These are phyloP conservation scores for Suillus brevipes DNA, from an alignment of 768 basidiomycete genomes.

Conservation along the genomic window DNA sequence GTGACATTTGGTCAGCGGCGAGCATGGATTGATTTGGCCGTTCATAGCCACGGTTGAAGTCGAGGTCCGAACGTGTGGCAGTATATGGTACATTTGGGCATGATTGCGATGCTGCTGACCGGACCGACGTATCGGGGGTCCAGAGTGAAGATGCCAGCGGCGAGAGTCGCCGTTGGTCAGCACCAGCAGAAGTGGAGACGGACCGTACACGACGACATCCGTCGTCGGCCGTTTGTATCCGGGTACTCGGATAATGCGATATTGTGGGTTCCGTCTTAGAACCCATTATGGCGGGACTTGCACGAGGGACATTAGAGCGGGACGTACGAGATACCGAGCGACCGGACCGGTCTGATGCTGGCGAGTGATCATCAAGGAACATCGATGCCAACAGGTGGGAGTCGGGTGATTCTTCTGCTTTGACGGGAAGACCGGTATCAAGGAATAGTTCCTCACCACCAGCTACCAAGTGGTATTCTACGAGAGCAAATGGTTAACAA, in stretches of 20 bases:
- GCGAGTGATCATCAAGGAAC: conserved; percentile 32
- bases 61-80: conserved; percentile 21
- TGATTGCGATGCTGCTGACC: conserved; percentile 27
- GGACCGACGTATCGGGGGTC: conserved; percentile 23
- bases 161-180: conserved; percentile 35
- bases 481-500: conserved; percentile 5
- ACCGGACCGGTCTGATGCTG: conserved; percentile 33
- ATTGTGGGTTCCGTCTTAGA: conserved; percentile 28
- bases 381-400: conserved; percentile 42
- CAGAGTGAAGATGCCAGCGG: conserved; percentile 31
- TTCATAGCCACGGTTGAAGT: conserved; percentile 10
- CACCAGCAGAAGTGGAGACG: conserved; percentile 27
- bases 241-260: conserved; percentile 22
- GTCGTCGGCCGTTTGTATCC: conserved; percentile 27
- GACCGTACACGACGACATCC: conserved; percentile 32
- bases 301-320: conserved; percentile 26
- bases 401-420: conserved; percentile 56
- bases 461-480: conserved; percentile 78
- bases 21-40: conserved; percentile 2
- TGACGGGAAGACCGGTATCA: conserved; percentile 52
- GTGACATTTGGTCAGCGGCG: conserved; percentile 21
- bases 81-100: conserved; percentile 27
- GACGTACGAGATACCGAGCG: conserved; percentile 26
- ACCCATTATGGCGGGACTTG: conserved; percentile 22
- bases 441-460: conserved; percentile 73